phyloP scores from a whole-genome alignment of 2,329 filamentous ascomycete species.

The Colletotrichum somersetense region DNA sequence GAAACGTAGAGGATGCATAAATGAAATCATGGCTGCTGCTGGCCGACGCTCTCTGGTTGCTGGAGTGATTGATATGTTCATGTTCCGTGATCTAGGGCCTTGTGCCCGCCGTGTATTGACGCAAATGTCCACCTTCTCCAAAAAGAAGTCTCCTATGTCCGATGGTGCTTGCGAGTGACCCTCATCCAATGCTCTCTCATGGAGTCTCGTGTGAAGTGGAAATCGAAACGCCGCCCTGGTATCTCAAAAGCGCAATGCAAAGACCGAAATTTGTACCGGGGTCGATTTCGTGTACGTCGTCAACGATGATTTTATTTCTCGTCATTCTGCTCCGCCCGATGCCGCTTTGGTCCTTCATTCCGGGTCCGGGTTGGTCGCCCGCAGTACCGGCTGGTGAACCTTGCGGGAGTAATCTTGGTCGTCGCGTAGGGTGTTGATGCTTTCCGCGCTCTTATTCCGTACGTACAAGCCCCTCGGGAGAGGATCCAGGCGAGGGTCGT shows the following conservation, averaged over 20 bases:
- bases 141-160: conserved; percentile 1
- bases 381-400: conserved; percentile 69
- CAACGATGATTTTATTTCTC: conserved; percentile 29
- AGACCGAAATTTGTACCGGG: conserved; percentile 35
- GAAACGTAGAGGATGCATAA: conserved; percentile 12
- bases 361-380: conserved; percentile 73
- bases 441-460: conserved; percentile 71
- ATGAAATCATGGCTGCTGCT: conserved; percentile 22
- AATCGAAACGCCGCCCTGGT: conserved; percentile 44
- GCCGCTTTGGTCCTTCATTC: conserved; percentile 40
- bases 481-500: conserved; percentile 74
- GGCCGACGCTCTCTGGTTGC: conserved; percentile 15
- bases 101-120: conserved; percentile 14
- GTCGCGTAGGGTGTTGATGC: conserved; percentile 72
- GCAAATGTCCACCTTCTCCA: conserved; percentile 12
- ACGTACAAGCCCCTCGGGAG: conserved; percentile 69
- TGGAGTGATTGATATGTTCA: conserved; percentile 23
- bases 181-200: conserved; percentile 30
- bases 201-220: conserved; percentile 26
- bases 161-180: not conserved
- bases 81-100: conserved; percentile 22
- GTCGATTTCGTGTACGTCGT: conserved; percentile 44
- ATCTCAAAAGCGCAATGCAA: conserved; percentile 44
- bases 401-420: conserved; percentile 75
- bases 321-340: conserved; percentile 27